Percentiles rank a stretch among this genome's conserved stretches.
phyloP scores from a whole-genome alignment of 2,329 filamentous ascomycete genomes.

The Colletotrichum incanum region DNA sequence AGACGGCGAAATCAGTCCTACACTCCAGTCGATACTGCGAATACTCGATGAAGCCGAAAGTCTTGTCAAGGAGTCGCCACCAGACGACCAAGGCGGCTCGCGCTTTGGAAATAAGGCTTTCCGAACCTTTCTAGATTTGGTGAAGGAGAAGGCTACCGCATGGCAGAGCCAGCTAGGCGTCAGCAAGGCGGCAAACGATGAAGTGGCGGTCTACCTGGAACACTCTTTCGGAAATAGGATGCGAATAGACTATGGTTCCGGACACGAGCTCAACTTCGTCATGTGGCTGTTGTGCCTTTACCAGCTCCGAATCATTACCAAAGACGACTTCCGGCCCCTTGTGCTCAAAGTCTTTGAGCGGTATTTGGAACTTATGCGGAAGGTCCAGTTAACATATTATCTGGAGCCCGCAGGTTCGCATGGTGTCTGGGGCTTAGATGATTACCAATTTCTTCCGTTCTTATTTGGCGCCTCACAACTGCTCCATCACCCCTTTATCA shows the following conservation, averaged over 20 bases:
- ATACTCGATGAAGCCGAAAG: conserved; percentile 80
- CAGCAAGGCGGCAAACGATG: conserved; percentile 70
- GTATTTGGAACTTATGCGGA: conserved; percentile 90
- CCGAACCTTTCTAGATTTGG: conserved; percentile 82
- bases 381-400: conserved; percentile 92
- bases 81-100: conserved; percentile 88
- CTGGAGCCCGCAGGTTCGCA: conserved; percentile 97
- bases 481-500: conserved; percentile 86
- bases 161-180: conserved; percentile 79
- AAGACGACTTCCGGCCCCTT: conserved; percentile 79
- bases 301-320: conserved; percentile 77
- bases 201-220: conserved; percentile 84
- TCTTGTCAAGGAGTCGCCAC: conserved; percentile 79
- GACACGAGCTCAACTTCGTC: conserved; percentile 97
- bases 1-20: conserved; percentile 69
- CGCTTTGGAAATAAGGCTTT: conserved; percentile 97
- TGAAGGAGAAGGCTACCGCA: conserved; percentile 67
- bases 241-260: conserved; percentile 96
- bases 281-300: conserved; percentile 97
- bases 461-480: conserved; percentile 95
- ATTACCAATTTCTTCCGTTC: conserved; percentile 97
- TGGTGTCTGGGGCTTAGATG: conserved; percentile 97
- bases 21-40: conserved; percentile 74
- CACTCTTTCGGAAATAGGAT: conserved; percentile 89
- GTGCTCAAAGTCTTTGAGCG: conserved; percentile 84